phyloP scores from a whole-genome alignment of 352 stramenopile species.

The Achlya hypogyna region DNA sequence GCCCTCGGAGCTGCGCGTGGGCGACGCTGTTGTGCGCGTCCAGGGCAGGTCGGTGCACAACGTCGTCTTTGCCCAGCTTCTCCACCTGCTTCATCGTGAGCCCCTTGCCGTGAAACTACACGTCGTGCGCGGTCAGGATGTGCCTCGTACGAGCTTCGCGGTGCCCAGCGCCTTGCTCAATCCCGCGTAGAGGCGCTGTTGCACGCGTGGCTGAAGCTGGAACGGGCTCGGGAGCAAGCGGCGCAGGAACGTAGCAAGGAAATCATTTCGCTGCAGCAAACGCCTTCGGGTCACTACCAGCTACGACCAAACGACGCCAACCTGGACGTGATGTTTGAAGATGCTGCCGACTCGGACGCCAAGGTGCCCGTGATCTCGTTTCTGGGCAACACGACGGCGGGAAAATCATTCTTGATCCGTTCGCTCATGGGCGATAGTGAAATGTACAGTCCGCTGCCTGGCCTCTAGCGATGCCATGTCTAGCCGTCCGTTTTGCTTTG shows the following conservation, averaged over 20 bases:
- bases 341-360: not conserved
- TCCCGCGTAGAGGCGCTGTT: not conserved
- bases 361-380: not conserved
- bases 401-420: not conserved
- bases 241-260: not conserved
- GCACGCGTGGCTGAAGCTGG: not conserved
- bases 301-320: not conserved
- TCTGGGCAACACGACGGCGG: not conserved
- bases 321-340: not conserved
- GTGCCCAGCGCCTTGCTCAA: not conserved
- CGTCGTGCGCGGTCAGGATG: not conserved
- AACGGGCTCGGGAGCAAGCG: not conserved
- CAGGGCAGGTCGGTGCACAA: not conserved
- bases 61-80: not conserved
- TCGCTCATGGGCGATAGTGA: not conserved
- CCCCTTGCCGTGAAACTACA: not conserved
- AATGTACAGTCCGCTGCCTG: not conserved
- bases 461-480: too few relatives aligned
- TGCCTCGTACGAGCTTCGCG: not conserved
- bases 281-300: not conserved
- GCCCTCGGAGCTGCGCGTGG: not conserved
- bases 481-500: not conserved
- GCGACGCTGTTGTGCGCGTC: not conserved
- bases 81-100: not conserved
- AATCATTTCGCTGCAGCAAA: slow-evolving; percentile 7